Percentiles rank a stretch among this genome's conserved stretches.
These are phyloP conservation scores for Phaffomyces antillensis DNA, from an alignment of 805 yeast species.

Conservation along the genomic window DNA sequence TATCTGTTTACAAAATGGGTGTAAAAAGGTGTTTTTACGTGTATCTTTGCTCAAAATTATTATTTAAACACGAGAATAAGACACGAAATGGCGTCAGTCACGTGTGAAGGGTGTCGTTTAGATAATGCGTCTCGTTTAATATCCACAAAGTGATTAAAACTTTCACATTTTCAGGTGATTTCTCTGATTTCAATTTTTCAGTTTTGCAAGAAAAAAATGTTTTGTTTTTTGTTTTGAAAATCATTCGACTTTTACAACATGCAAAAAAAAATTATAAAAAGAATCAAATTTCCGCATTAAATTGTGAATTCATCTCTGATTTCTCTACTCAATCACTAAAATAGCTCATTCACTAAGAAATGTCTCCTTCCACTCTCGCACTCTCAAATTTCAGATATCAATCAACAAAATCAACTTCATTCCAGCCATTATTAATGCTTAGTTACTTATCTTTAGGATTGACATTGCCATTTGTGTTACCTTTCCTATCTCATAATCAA, in stretches of 20 bases:
- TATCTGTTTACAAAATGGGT: background rate
- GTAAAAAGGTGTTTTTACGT: background rate
- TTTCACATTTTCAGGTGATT: background rate
- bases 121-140: too few relatives aligned
- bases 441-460: constrained; percentile 17
- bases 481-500: constrained; percentile 12
- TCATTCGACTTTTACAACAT: constrained; percentile 1
- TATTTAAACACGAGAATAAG: background rate
- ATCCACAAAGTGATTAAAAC: too few relatives aligned
- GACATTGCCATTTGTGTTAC: constrained; percentile 18
- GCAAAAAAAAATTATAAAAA: background rate
- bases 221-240: background rate
- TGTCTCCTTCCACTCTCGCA: constrained; percentile 13
- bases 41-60: background rate
- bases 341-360: background rate
- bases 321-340: background rate
- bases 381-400: constrained; percentile 16
- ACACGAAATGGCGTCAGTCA: constrained; percentile 12
- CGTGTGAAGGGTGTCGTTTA: background rate
- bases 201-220: background rate
- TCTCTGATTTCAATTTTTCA: too few relatives aligned
- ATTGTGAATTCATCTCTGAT: background rate
- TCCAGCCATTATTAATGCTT: constrained; percentile 19
- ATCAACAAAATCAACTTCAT: constrained; percentile 3
- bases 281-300: background rate